These are phyloP conservation scores for Dipteronia dyeriana DNA, from an alignment of 345 rosid species.

Conservation along the genomic window DNA sequence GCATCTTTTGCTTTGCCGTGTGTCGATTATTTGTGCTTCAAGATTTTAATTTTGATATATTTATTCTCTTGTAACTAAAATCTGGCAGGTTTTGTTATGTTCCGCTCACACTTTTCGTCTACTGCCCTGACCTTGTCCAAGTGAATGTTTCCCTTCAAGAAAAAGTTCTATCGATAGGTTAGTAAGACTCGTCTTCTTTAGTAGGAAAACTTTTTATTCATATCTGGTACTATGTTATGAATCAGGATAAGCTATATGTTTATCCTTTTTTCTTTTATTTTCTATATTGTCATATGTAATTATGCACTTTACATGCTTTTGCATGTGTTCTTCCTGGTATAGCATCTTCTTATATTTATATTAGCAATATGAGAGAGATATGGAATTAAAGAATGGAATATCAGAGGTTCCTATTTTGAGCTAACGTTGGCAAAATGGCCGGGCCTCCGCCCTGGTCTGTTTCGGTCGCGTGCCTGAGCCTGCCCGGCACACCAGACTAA, in stretches of 20 bases:
- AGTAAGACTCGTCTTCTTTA: slow-evolving; percentile 32
- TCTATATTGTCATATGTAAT: neutral
- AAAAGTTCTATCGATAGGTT: slow-evolving; percentile 71
- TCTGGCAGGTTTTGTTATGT: slow-evolving; percentile 63
- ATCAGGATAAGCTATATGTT: neutral
- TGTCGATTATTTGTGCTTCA: neutral
- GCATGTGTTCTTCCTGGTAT: neutral
- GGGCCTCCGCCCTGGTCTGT: too few relatives aligned
- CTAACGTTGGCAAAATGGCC: too few relatives aligned
- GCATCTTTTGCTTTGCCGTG: neutral
- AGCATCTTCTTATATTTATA: neutral
- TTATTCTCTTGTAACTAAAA: slow-evolving; percentile 18
- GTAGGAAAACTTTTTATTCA: neutral
- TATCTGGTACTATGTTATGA: neutral
- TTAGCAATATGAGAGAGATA: neutral
- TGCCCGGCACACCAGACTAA: too few relatives aligned
- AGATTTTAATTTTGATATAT: neutral
- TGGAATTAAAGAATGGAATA: too few relatives aligned
- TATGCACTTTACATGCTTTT: neutral
- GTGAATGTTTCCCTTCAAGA: slow-evolving; percentile 45
- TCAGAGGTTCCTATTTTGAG: too few relatives aligned
- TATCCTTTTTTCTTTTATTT: neutral
- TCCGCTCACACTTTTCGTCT: slow-evolving; percentile 54
- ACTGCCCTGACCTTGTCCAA: slow-evolving; percentile 44
- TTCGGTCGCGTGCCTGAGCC: too few relatives aligned